Base-by-base conservation (phyloP, 352 stramenopile genomes). In the Globisporangium nagaii region DNA sequence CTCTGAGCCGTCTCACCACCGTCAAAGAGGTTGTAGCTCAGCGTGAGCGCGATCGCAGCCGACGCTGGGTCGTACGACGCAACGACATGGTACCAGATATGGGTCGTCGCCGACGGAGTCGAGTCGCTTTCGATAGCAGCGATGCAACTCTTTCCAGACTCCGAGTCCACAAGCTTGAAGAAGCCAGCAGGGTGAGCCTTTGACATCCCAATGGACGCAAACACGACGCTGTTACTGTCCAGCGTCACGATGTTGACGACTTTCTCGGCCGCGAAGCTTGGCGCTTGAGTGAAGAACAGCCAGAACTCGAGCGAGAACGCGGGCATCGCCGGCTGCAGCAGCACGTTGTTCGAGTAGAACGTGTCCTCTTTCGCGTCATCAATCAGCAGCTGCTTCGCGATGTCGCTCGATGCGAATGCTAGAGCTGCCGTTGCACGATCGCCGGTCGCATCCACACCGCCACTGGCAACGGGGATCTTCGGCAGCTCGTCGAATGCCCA, bases 251-350 rank as follows among this genome's bases (percentile, higher is more conserved):
- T 15, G 10, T 34, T 47, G n/a, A 70, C 35, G 3, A 39, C 19
- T 32, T 9, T 52, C 25, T 34, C 41, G 15, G 25, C 9, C 13
- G 45, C 10, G 6, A 30, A 17, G 20, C 12, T 13, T 5, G 42
- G 39, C 1, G 34, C 34, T 10, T 55, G 24, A 0, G 31, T 53
- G 7, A 86, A 54, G 4, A 41, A 46, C 0, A 84, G 22, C 79
- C 79, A 92, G 12, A 85, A 76, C 51, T 92, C 81, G 10, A 90
- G 28, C 4, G 79, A 72, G 42, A 92, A 89, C 1, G 77, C 64
- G 0, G 68, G 66, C 66, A 87, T 77, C 1, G 66, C 60, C 2
- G 68, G 65, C 24, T 84, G 71, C 11, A 76, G 30, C 1, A 73
- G 51, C 8, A 85, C 65, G 7, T 71, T 56, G 34, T 68, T 68